Conservation (phyloP, 2,329 filamentous ascomycete species). For the Gnomoniopsis sp. region DNA sequence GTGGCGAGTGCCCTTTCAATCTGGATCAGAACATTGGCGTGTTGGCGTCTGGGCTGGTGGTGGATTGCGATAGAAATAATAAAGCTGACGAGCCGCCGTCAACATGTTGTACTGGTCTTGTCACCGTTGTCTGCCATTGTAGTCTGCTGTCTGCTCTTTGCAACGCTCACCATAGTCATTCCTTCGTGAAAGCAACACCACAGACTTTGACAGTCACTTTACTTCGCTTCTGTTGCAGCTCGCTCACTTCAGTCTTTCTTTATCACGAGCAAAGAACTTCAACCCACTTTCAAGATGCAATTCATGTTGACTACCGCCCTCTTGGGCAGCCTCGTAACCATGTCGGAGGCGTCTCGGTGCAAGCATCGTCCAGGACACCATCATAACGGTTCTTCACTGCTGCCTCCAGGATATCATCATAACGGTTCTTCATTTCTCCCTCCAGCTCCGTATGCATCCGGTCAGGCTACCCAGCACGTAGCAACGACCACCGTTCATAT, state of each 20-base stretch:
- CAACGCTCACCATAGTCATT: not conserved
- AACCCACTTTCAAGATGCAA: not conserved
- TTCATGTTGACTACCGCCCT: slow-evolving; percentile 3
- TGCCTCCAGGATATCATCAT: not conserved
- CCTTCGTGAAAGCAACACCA: not conserved
- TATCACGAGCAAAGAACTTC: not conserved
- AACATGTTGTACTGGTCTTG: slow-evolving; percentile 1
- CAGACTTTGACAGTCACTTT: not conserved
- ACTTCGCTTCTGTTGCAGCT: slow-evolving; percentile 6
- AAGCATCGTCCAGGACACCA: slow-evolving; percentile 6
- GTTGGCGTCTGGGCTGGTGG: not conserved
- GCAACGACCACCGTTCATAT: not conserved
- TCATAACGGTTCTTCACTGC: not conserved
- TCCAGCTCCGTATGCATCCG: not conserved
- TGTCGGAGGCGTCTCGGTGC: slow-evolving; percentile 6
- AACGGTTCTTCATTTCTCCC: not conserved
- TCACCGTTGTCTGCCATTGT: not conserved
- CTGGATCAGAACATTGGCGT: not conserved
- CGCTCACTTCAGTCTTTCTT: slow-evolving; percentile 10
- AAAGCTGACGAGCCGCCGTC: not conserved
- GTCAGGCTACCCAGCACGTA: not conserved
- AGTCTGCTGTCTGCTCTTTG: not conserved
- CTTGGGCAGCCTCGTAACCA: not conserved
- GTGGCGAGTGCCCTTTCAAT: not conserved
- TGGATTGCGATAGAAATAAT: not conserved